These are phyloP conservation scores for Podospora comata DNA, from an alignment of 495 filamentous ascomycete species.

Conservation along the genomic window DNA sequence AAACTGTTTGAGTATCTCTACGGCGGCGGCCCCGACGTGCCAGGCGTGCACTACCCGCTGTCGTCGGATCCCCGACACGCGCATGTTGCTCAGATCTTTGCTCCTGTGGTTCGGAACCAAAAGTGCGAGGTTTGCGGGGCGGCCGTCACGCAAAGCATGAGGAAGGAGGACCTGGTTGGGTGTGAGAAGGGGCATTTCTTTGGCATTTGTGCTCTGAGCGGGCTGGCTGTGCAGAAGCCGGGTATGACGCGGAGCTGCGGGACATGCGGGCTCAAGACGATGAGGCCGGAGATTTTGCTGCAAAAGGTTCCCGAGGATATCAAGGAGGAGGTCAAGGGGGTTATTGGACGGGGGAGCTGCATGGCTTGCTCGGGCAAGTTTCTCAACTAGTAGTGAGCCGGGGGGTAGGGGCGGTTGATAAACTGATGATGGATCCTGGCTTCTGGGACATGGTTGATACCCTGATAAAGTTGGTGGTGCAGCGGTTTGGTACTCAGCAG, in stretches of 20 bases:
- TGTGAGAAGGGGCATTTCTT: slow-evolving; percentile 33
- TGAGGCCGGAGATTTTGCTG: slow-evolving; percentile 34
- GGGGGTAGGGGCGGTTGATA: neutral
- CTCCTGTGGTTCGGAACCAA: slow-evolving; percentile 26
- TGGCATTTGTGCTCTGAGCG: slow-evolving; percentile 42
- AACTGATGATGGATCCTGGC: neutral
- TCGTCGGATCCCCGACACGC: slow-evolving; percentile 4
- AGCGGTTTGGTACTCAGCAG: too few species aligned
- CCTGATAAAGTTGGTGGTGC: neutral
- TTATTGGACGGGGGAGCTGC: slow-evolving; percentile 38
- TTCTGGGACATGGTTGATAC: neutral
- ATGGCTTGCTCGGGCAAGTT: slow-evolving; percentile 50
- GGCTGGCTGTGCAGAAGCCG: slow-evolving; percentile 43
- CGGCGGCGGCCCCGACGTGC: slow-evolving; percentile 42
- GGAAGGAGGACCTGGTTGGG: slow-evolving; percentile 27
- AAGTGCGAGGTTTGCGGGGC: slow-evolving; percentile 39
- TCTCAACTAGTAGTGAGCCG: slow-evolving; percentile 24
- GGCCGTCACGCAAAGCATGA: slow-evolving; percentile 21
- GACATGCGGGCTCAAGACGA: slow-evolving; percentile 42
- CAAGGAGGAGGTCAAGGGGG: slow-evolving; percentile 25
- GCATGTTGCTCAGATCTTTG: slow-evolving; percentile 27
- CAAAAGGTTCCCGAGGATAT: slow-evolving; percentile 23
- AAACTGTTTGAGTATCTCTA: slow-evolving; percentile 48
- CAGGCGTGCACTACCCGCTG: slow-evolving; percentile 29
- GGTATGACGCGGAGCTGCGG: slow-evolving; percentile 43